phyloP scores from a whole-genome alignment of 768 basidiomycete genomes.

The Rickenella mellea region DNA sequence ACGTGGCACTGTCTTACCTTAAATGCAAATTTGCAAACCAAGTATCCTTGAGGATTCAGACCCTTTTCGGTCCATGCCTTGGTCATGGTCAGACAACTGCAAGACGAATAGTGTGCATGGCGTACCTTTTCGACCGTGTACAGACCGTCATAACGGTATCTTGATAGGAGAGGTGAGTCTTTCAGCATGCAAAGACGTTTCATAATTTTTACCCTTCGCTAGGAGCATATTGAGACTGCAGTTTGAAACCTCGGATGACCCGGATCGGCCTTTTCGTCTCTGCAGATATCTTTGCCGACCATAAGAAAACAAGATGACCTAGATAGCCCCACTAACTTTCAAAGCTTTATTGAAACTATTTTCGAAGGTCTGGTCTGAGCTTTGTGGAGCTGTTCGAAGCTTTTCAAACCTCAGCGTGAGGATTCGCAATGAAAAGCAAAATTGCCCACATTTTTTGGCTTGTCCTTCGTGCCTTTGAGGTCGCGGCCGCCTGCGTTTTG shows the following conservation, averaged over 20 bases:
- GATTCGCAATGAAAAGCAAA: not conserved
- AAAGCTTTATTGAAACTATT: constrained; percentile 62
- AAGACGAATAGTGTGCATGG: not conserved
- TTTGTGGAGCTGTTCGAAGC: constrained; percentile 87
- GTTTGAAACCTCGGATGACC: constrained; percentile 81
- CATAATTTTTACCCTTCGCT: constrained; percentile 48
- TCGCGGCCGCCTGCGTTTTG: constrained; percentile 63
- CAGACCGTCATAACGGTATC: constrained; percentile 88
- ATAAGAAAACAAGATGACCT: not conserved
- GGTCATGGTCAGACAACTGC: not conserved
- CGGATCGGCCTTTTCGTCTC: constrained; percentile 77
- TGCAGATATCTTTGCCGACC: constrained; percentile 46
- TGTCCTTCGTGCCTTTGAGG: constrained; percentile 71
- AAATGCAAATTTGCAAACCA: constrained; percentile 83
- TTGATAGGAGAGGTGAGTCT: constrained; percentile 14
- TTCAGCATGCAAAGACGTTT: not conserved
- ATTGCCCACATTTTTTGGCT: constrained; percentile 70
- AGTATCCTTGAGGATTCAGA: constrained; percentile 53
- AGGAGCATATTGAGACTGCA: constrained; percentile 66
- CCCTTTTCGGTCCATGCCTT: constrained; percentile 74
- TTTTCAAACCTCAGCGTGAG: constrained; percentile 17
- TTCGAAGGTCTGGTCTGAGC: constrained; percentile 74
- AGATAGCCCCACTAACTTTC: constrained; percentile 27
- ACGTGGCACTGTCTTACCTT: constrained; percentile 35
- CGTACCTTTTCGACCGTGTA: constrained; percentile 66